A percentile compares a stretch with the other conserved stretches of the same genome.
These are phyloP conservation scores for Eucalyptus grandis DNA, from an alignment of 345 rosid genomes.

Conservation along the genomic window DNA sequence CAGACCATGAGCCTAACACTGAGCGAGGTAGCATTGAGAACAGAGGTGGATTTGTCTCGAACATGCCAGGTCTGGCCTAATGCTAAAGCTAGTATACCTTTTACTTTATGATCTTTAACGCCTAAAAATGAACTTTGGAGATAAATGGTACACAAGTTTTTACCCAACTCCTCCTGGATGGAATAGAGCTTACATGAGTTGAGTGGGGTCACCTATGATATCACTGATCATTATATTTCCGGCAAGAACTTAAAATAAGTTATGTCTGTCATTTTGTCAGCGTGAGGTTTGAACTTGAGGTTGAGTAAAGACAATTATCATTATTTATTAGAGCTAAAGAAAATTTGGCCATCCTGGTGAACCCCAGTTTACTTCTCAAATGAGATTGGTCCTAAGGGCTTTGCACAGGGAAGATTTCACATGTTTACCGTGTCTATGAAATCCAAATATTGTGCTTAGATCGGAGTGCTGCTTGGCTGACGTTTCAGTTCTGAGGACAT, in stretches of 20 bases:
- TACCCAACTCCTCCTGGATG: neutral
- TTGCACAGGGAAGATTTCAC: neutral
- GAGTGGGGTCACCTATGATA: neutral
- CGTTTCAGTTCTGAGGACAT: neutral
- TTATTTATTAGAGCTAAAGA: neutral
- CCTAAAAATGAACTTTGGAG: neutral
- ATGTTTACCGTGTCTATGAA: neutral
- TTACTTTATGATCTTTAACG: neutral
- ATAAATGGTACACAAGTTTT: neutral
- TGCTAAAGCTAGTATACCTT: neutral
- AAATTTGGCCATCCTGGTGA: neutral
- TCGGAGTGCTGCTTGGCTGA: neutral
- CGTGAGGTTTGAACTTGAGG: neutral
- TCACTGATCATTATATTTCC: neutral
- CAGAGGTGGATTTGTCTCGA: constrained; percentile 64
- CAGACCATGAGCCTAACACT: constrained; percentile 62
- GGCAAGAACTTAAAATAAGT: neutral
- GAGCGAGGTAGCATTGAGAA: constrained; percentile 51
- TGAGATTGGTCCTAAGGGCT: neutral
- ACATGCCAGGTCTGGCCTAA: constrained; percentile 53
- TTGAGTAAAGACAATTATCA: neutral
- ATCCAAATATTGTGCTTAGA: neutral
- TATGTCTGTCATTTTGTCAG: neutral
- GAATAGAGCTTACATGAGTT: neutral
- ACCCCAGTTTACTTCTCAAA: neutral